Evolutionary conservation across 352 stramenopile genomes (phyloP).

Genomic region (Pythium plurisporium): DNA sequence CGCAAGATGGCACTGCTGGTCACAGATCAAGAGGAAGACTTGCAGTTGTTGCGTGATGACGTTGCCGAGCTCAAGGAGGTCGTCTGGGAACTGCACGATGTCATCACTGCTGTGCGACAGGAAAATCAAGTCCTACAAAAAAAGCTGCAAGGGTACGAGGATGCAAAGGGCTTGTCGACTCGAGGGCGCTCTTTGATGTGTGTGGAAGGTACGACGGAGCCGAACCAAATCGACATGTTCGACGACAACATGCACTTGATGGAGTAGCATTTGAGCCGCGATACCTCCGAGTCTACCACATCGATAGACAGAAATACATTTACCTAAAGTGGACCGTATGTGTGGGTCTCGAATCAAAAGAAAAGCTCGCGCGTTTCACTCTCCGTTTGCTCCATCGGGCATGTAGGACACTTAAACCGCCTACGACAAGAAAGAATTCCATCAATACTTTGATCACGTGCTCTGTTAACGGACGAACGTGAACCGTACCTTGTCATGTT

Average conservation of each 20-base stretch:
- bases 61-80: constrained; percentile 4
- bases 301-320: background rate
- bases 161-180: too few species aligned
- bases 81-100: constrained; percentile 1
- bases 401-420: constrained; percentile 87
- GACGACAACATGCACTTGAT: constrained; percentile 17
- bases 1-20: constrained; percentile 18
- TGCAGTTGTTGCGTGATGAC: constrained; percentile 6
- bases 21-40: constrained; percentile 20
- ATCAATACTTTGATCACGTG: background rate
- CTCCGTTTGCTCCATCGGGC: constrained; percentile 76
- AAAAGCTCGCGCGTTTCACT: constrained; percentile 70
- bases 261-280: constrained; percentile 6
- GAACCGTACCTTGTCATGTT: constrained; percentile 75
- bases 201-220: too few species aligned
- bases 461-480: too few species aligned
- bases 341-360: constrained; percentile 43
- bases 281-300: constrained; percentile 4
- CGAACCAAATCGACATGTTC: constrained; percentile 26
- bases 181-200: too few species aligned
- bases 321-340: background rate
- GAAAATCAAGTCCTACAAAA: background rate
- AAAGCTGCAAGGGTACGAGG: too few species aligned
- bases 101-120: background rate
- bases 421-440: constrained; percentile 21